Percentiles rank a stretch among this genome's conserved stretches.
Conservation (phyloP, 305 asterid species). For the Ilex paraguariensis region DNA sequence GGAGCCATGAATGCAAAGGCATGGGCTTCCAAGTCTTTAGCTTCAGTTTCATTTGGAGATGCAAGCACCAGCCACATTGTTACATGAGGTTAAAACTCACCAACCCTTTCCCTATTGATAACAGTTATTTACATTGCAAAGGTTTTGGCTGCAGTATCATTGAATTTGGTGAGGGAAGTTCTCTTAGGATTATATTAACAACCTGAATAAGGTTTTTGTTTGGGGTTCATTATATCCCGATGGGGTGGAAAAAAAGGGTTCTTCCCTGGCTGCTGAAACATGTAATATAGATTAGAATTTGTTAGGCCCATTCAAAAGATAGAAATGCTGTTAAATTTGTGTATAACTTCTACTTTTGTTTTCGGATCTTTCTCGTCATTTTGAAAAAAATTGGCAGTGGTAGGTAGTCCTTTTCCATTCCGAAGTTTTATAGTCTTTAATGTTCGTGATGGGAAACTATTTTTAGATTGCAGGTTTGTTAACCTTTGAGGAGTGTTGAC, state of each 20-base stretch:
- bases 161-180: constrained; percentile 3
- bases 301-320: constrained; percentile 1
- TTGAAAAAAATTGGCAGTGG: no score
- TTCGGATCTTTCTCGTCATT: no score
- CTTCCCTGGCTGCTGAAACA: constrained; percentile 3
- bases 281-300: constrained; percentile 22
- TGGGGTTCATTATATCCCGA: constrained; percentile 7
- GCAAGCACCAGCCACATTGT: constrained; percentile 54
- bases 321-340: constrained; percentile 8
- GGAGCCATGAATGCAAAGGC: constrained; percentile 91
- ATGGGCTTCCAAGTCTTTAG: constrained; percentile 95
- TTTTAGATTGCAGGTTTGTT: no score
- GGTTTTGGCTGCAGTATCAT: constrained; percentile 12
- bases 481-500: no score
- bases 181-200: constrained; percentile 8
- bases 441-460: no score
- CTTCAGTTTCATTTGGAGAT: constrained; percentile 84
- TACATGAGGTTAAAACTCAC: constrained; percentile 31
- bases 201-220: constrained; percentile 7
- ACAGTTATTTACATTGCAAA: constrained; percentile 13
- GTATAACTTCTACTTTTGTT: background rate
- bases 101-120: constrained; percentile 13
- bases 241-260: background rate
- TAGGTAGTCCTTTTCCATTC: no score
- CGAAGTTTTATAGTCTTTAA: no score